A percentile compares a stretch with the other conserved stretches of the same genome.
These are phyloP conservation scores for Malassezia sympodialis DNA, from an alignment of 1,284 basidiomycete species.

Conservation along the genomic window DNA sequence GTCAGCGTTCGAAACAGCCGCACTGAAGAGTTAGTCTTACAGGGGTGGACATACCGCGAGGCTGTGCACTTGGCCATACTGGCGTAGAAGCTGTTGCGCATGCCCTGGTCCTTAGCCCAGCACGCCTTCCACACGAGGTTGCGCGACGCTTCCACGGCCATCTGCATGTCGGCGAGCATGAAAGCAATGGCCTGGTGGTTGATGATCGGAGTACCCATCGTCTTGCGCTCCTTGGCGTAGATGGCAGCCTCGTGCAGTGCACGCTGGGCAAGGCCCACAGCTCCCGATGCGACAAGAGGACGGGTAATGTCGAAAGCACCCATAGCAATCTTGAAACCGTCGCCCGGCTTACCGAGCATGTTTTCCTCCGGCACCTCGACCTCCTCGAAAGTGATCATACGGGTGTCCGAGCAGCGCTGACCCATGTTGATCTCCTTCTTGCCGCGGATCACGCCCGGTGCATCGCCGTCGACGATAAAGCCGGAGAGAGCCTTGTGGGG, in stretches of 20 bases:
- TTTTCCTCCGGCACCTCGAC: conserved; percentile 53
- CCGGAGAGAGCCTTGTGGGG: conserved; percentile 53
- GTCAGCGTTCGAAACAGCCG: conserved; percentile 41
- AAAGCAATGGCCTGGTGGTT: conserved; percentile 55
- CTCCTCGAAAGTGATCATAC: conserved; percentile 55
- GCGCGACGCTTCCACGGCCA: conserved; percentile 51
- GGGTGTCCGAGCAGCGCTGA: conserved; percentile 55
- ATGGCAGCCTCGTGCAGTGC: conserved; percentile 54
- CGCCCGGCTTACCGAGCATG: conserved; percentile 53
- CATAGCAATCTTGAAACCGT: conserved; percentile 55
- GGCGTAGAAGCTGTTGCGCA: conserved; percentile 54
- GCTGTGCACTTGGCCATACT: conserved; percentile 55
- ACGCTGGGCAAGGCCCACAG: conserved; percentile 54
- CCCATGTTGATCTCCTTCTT: conserved; percentile 58
- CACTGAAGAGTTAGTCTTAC: conserved; percentile 6
- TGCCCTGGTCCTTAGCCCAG: conserved; percentile 53
- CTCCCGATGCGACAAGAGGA: conserved; percentile 53
- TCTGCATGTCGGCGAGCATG: conserved; percentile 56
- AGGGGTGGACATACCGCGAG: conserved; percentile 9
- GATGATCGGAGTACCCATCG: conserved; percentile 55
- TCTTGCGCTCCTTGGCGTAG: conserved; percentile 55
- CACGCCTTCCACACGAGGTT: conserved; percentile 53
- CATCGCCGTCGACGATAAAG: conserved; percentile 55
- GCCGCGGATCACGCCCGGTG: conserved; percentile 50
- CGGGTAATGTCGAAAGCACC: conserved; percentile 54